Base-by-base conservation (phyloP, 176 grass and related monocot genomes). In the Carex littledalei region DNA sequence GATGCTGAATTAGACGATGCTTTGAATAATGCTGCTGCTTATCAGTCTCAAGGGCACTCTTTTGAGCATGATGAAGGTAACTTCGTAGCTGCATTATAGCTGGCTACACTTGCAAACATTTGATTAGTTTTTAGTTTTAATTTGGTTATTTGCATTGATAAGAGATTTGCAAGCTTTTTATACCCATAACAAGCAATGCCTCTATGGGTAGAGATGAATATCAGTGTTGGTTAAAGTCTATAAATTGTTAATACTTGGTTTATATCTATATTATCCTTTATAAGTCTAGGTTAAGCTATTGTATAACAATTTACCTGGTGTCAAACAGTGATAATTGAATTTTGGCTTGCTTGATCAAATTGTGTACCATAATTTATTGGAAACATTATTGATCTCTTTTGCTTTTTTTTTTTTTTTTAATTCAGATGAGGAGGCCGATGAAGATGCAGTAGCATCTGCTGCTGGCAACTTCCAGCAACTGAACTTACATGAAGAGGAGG, bases 401-500 rank as follows among this genome's bases (percentile, higher is more conserved):
- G 34, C 9, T 56, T 39, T 47, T 68, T 68, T 17, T 39, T 43
- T 32, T 4, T 68, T 39, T 47, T 45, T 9, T 9, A 45, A 29
- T 69, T 83, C 88, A 96, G 91, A 63, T 82, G 93, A 99, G 56
- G 91, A 89, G 70, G 81, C 79, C 69, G 81, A 83, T 78, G 87
- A 53, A 82, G 93, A 92, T 26, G 56, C 24, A 68, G 61, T 86
- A 77, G 88, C 89, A 64, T 56, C 81, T 75, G 64, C 89, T 64
- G 63, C 93, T 79, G 96, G 67, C 80, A 88, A 89, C 73, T 86
- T 99, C 13, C 90, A 90, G 78, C 89, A 80, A 88, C 84, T 96
- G 88, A 95, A 72, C 87, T 63, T 96, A 65, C 87, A 96, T 26
- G 85, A 88, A 8, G 91, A 95, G 56, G 94, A 97, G 84, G 81